Conservation (phyloP, 768 basidiomycete species). For the Suillus cothurnatus region DNA sequence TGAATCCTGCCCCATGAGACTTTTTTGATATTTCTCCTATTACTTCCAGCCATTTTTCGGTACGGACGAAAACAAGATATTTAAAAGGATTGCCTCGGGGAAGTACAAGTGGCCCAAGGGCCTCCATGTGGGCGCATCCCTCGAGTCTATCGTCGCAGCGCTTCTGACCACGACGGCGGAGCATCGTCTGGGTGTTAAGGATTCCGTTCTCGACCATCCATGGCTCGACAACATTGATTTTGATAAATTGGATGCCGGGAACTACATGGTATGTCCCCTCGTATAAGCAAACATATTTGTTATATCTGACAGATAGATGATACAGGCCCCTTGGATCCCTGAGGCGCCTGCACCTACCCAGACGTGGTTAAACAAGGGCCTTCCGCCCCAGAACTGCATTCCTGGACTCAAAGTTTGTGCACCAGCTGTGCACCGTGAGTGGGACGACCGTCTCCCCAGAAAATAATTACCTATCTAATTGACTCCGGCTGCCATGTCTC, state of each 20-base stretch:
- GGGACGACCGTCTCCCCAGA: constrained; percentile 40
- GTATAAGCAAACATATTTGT: not conserved
- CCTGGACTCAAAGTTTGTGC: constrained; percentile 41
- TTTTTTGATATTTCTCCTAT: not conserved
- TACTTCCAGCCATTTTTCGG: constrained; percentile 15
- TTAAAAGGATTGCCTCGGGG: constrained; percentile 24
- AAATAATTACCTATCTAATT: constrained; percentile 1
- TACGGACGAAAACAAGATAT: constrained; percentile 28
- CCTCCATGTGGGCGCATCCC: constrained; percentile 38
- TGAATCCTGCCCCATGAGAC: not conserved
- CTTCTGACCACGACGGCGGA: constrained; percentile 38
- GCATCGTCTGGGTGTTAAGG: constrained; percentile 41
- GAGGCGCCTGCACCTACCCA: constrained; percentile 25
- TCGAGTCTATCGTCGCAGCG: constrained; percentile 44
- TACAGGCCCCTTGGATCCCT: constrained; percentile 48
- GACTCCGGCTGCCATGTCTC: not conserved
- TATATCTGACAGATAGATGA: constrained; percentile 8
- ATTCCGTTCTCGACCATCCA: constrained; percentile 40
- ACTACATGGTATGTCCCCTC: constrained; percentile 45
- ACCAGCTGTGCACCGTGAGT: constrained; percentile 36
- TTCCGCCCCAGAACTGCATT: constrained; percentile 40
- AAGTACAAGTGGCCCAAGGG: constrained; percentile 42
- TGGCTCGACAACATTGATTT: constrained; percentile 52
- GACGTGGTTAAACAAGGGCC: constrained; percentile 40
- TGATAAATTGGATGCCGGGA: constrained; percentile 44